These are phyloP conservation scores for Aurinia saxatilis DNA, from an alignment of 345 rosid genomes.

Conservation along the genomic window DNA sequence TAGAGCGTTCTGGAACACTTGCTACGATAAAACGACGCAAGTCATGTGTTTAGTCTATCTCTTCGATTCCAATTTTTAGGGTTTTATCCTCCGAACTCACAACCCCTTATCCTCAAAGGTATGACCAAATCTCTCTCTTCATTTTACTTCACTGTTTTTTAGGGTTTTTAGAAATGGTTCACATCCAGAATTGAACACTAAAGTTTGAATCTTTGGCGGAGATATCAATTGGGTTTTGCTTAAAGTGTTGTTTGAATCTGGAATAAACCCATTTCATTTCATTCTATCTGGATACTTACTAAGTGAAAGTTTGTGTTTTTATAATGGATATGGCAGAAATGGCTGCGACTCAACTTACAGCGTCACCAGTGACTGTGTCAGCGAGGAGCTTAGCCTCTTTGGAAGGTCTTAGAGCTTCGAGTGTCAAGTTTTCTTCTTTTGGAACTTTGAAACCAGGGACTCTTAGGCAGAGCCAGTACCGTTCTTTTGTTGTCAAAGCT, in stretches of 20 bases:
- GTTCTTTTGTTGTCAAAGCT: slow-evolving; percentile 63
- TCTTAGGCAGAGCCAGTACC: slow-evolving; percentile 28
- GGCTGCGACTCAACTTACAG: slow-evolving; percentile 63
- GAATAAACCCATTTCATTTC: background rate
- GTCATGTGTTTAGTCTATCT: slow-evolving; percentile 2
- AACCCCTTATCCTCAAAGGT: slow-evolving; percentile 29
- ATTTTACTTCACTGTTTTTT: background rate
- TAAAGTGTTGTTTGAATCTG: slow-evolving; percentile 1
- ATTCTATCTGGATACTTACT: background rate
- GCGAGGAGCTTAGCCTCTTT: slow-evolving; percentile 48
- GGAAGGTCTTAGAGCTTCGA: slow-evolving; percentile 56
- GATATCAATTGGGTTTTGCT: background rate
- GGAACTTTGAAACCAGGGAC: slow-evolving; percentile 34
- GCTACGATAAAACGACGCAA: slow-evolving; percentile 12
- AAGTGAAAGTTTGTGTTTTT: background rate
- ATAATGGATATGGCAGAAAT: slow-evolving; percentile 32
- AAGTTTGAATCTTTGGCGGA: slow-evolving; percentile 9
- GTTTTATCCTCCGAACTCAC: slow-evolving; percentile 22
- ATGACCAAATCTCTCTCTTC: slow-evolving; percentile 4
- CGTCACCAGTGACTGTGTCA: slow-evolving; percentile 47
- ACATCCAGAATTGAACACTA: background rate
- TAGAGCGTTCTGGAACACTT: slow-evolving; percentile 21
- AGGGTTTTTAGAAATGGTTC: background rate
- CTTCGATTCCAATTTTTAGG: slow-evolving; percentile 24
- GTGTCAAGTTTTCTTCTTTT: slow-evolving; percentile 44